phyloP scores from a whole-genome alignment of 108 stramenopile genomes.

The Cyclotella choctawhatcheeana region DNA sequence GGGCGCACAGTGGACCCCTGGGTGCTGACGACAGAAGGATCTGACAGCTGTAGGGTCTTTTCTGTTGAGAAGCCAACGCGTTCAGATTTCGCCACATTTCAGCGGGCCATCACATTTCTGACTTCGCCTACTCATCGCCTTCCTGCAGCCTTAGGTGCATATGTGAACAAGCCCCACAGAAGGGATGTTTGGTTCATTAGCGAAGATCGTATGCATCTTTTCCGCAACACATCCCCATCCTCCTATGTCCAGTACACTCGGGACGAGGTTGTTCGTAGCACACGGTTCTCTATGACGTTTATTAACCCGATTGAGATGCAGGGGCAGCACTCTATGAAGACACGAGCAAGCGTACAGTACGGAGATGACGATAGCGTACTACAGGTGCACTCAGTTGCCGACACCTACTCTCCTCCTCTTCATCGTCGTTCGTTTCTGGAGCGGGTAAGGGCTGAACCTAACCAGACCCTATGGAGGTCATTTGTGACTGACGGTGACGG shows the following conservation, averaged over 20 bases:
- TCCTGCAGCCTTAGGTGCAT: not conserved
- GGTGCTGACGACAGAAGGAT: not conserved
- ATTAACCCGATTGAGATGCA: not conserved
- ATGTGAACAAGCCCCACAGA: not conserved
- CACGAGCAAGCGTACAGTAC: not conserved
- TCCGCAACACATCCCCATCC: not conserved
- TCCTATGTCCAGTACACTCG: not conserved
- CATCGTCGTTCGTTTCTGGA: not conserved
- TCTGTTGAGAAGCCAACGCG: conserved; percentile 7
- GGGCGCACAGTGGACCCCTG: not conserved
- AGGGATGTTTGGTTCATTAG: not conserved
- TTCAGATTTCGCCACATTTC: not conserved
- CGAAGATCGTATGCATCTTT: not conserved
- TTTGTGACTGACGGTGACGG: not conserved
- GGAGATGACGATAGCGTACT: not conserved
- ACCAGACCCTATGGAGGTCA: not conserved
- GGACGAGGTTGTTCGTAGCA: not conserved
- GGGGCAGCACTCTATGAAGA: not conserved
- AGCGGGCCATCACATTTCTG: not conserved
- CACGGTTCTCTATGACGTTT: not conserved
- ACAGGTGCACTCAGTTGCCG: not conserved
- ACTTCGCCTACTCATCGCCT: not conserved
- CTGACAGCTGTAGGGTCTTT: not conserved
- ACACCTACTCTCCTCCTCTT: not conserved
- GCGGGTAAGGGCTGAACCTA: not conserved